Evolutionary conservation across 2,329 filamentous ascomycete species (phyloP), one percentile per base, ranked within the genome.

Genomic region (Metarhizium brunneum): DNA sequence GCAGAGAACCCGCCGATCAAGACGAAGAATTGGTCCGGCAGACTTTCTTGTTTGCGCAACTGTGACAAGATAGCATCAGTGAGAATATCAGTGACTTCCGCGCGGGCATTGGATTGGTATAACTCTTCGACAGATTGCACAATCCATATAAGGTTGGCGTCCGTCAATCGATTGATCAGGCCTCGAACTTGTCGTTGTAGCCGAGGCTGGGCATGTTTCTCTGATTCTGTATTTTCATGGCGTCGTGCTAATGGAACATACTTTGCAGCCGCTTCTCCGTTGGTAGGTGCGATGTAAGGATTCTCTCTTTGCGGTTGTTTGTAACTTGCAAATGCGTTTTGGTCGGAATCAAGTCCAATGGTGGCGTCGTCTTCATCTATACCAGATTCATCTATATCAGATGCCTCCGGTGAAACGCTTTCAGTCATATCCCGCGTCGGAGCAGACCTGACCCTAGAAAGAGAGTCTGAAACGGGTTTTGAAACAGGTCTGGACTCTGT

Each of bases 1-100:
- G 92, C 85, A 40, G 92, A 84, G 66, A 97, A 97, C 4, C 91
- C 92, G 42, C 92, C 91, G 56, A 91, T 87, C 11, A 97, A 81
- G 53, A 96, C 90, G 54, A 96, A 83, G 63, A 96, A 95, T 0
- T 92, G 94, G 63, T 96, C 92, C 5, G 88, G 85, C 2, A 96
- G 76, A 47, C 78, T 84, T 29, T 91, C 88, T 6, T 85, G 82
- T 62, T 95, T 90, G 64, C 84, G 87, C 35, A 96, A 81, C 57
- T 94, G 82, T n/a, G 83, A 82, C 58, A 96, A 77, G 0, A 97
- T 75, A 1, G 92, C 76, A 59, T 92, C 85, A 3, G 92, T 83
- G 2, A 97, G 75, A 0, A 84, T 86, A 1, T 88, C 85, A 1
- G 90, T 96, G 49, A 96, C 90, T 64, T 92, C 85, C 59, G 94